Evolutionary conservation across 139 green algal genomes (phyloP).

Genomic region (Chlamydomonas sp.): DNA sequence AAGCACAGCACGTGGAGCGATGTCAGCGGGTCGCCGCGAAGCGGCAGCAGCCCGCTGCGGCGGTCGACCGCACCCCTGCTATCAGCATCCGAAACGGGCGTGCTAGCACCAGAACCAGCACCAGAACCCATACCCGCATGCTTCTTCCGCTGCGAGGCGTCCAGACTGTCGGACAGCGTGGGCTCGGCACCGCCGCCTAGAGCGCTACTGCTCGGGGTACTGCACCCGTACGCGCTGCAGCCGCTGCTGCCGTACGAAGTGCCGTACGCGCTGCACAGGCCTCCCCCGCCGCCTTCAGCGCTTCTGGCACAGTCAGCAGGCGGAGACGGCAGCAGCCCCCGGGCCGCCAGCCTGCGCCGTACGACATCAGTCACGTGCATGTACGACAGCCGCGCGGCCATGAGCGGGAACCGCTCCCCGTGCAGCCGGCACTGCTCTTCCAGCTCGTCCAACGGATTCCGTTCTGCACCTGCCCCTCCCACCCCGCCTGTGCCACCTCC

Average conservation of each 20-base stretch:
- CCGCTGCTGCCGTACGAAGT: not conserved
- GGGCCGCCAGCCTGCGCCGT: not conserved
- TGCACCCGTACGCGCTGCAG: too few relatives aligned
- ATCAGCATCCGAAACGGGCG: not conserved
- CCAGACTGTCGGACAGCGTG: not conserved
- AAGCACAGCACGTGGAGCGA: constrained; percentile 63
- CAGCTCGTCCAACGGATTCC: not conserved
- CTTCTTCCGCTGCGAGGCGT: too few relatives aligned
- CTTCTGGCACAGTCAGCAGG: not conserved
- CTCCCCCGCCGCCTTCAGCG: not conserved
- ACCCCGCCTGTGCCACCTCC: not conserved
- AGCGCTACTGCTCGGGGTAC: not conserved
- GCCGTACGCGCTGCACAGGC: not conserved
- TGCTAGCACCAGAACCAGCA: too few relatives aligned
- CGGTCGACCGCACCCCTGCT: not conserved
- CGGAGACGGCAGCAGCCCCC: not conserved
- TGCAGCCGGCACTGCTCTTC: constrained; percentile 6
- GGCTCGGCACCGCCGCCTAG: not conserved
- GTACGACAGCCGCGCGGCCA: constrained; percentile 20
- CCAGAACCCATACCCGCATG: too few relatives aligned
- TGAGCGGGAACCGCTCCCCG: constrained; percentile 29
- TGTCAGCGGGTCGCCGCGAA: constrained; percentile 11
- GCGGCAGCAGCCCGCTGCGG: too few relatives aligned
- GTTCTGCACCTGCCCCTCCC: too few relatives aligned
- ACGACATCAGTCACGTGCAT: not conserved